phyloP scores from a whole-genome alignment of 2,329 filamentous ascomycete genomes.

The Pseudogymnoascus destructans region DNA sequence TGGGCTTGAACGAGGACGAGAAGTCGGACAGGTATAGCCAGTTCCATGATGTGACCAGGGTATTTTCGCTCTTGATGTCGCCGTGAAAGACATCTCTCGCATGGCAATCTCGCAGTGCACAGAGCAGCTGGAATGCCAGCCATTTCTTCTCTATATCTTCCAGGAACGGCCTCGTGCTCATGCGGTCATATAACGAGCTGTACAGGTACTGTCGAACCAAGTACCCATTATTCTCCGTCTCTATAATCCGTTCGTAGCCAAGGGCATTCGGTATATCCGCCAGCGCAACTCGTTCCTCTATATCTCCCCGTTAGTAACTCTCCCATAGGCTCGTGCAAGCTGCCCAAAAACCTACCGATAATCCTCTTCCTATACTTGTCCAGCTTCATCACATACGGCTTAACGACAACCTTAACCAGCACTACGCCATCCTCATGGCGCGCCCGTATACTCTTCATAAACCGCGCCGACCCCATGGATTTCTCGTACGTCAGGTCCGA shows the following conservation, averaged over 20 bases:
- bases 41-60: constrained; percentile 96
- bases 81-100: constrained; percentile 82
- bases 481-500: constrained; percentile 85
- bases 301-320: constrained; percentile 13
- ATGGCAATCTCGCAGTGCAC: constrained; percentile 84
- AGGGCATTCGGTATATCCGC: constrained; percentile 82
- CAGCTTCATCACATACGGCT: constrained; percentile 75
- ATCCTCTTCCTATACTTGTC: constrained; percentile 67
- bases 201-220: constrained; percentile 91
- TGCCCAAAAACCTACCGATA: constrained; percentile 41
- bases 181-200: constrained; percentile 90
- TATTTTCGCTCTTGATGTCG: constrained; percentile 97
- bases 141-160: constrained; percentile 99
- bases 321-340: neutral
- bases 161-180: constrained; percentile 90
- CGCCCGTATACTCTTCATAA: constrained; percentile 93
- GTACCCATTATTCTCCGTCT: constrained; percentile 84
- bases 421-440: constrained; percentile 82
- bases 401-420: constrained; percentile 88
- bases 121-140: constrained; percentile 91
- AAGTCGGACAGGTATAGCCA: constrained; percentile 99
- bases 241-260: constrained; percentile 77
- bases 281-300: constrained; percentile 68
- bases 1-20: constrained; percentile 88
- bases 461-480: constrained; percentile 78